Percentiles rank a stretch among this genome's conserved stretches.
Evolutionary conservation across 805 yeast species (phyloP).

Genomic region (Vanderwaltozyma polyspora): DNA sequence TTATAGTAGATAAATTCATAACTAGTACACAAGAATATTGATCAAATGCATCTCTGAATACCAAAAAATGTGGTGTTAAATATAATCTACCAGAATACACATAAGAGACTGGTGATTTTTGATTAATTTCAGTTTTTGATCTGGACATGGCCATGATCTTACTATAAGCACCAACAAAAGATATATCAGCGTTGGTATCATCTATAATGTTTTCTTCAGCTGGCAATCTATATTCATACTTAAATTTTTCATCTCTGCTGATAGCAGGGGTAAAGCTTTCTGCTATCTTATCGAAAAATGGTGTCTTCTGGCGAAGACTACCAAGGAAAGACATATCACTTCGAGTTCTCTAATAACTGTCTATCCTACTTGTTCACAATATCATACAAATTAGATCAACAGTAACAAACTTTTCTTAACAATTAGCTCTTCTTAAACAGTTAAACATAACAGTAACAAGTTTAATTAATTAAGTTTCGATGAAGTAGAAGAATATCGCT

Average conservation of each 20-base stretch:
- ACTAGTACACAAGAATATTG: constrained; percentile 54
- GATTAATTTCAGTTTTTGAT: constrained; percentile 7
- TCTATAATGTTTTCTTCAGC: constrained; percentile 53
- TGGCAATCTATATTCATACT: constrained; percentile 61
- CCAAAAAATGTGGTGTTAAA: constrained; percentile 63
- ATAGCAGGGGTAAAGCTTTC: constrained; percentile 31
- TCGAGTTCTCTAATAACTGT: neutral
- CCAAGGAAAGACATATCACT: constrained; percentile 43
- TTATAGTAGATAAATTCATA: constrained; percentile 65
- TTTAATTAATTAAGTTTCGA: too few species aligned
- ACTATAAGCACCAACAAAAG: constrained; percentile 21
- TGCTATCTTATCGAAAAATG: constrained; percentile 32
- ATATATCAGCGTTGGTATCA: constrained; percentile 58
- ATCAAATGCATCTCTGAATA: constrained; percentile 65
- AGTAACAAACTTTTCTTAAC: too few species aligned
- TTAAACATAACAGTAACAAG: too few species aligned
- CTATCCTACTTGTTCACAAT: neutral
- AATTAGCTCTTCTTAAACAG: too few species aligned
- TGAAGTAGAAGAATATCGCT: too few species aligned
- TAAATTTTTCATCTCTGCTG: constrained; percentile 59
- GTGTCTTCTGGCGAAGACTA: constrained; percentile 36
- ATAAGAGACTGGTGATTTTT: constrained; percentile 17
- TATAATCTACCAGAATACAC: constrained; percentile 54
- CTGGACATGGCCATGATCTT: too few species aligned
- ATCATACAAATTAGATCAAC: too few species aligned